Base-by-base conservation (phyloP, 2,329 filamentous ascomycete species). In the Trichoderma pleuroti region DNA sequence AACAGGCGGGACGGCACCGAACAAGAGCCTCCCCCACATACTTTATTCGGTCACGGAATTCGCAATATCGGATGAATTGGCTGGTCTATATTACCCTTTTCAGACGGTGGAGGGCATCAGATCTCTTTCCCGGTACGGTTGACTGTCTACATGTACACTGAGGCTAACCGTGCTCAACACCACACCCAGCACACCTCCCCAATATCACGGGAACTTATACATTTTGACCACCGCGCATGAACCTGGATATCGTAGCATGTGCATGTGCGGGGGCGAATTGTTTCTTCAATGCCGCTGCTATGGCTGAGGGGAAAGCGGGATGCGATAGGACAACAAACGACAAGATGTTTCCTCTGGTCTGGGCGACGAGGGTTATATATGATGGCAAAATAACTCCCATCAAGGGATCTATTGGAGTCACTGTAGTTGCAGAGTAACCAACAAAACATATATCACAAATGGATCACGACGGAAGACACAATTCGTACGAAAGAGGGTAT, bases 401-500 rank as follows among this genome's bases (percentile, higher is more conserved):
- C 46, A 34, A 34, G 18, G 16, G 30, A 26, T 14, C 7, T 16
- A 16, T 4, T 30, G 3, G 28, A 18, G 18, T 10, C 18, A 30
- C 14, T 46, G 65, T 86, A 86, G 76, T 84, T 88, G 73, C 9
- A 74, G 4, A 36, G 14, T 28, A n/a, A 14, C 32, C 24, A 66
- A 12, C 90, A 73, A 85, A 88, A 80, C 12, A 62, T 57, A 36
- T 26, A 21, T 59, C 18, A 32, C 9, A 16, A 39, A 61, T 71
- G 54, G 34, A 34, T 28, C 64, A 42, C 34, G 24, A 68, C 42
- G 30, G 65, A 36, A 71, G 66, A 46, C n/a, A 28, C 6, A 34
- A 11, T 32, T 32, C 36, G 6, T 34, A 68, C 26, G 60, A 63
- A 42, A 34, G 46, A 14, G 56, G 39, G 0, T 60, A 68, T 34